Evolutionary conservation across 306 rosid genomes (phyloP), one percentile per base, ranked within the genome.

Genomic region (Biancaea sappan): DNA sequence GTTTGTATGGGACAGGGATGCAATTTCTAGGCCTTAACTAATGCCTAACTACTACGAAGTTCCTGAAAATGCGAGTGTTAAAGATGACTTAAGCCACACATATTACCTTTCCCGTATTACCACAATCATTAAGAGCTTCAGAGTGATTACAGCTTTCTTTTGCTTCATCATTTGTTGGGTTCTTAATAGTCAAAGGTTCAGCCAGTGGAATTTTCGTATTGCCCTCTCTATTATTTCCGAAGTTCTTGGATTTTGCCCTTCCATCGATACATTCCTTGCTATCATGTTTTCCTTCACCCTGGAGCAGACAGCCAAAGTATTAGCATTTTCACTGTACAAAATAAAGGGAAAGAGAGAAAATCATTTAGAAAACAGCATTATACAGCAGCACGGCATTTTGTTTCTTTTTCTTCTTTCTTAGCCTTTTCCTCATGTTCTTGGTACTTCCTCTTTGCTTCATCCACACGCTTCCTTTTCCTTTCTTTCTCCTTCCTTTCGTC

Each of bases 401-500:
- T 24, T 50, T 80, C 77, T 78, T 58, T 83, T 66, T 84, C 83
- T 63, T 83, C 88, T 80, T 88, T 92, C 77, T 86, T 89, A 15
- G 87, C 79, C 82, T 87, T 89, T 63, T 79, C 80, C 60, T 71
- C 88, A 22, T 75, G 84, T 79, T 86, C 99, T 77, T 77, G 83
- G 73, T 74, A 87, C 69, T 83, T 89, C 76, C 78, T 83, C 80
- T 87, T 82, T 32, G 71, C 72, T 41, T 86, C 92, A 78, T 94
- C 95, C 57, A 88, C 61, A 58, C 91, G 93, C 78, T 82, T 84
- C 60, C 86, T 87, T 78, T 95, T 95, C 74, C 86, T 87, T 68
- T 88, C 95, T 84, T 80, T 92, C 77, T 90, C 97, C 79, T 81
- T 90, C 50, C 80, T 88, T 41, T 88, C 97, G 60, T 86, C 96